phyloP scores from a whole-genome alignment of 176 grass and related monocot genomes.

The Neostapfia colusana region DNA sequence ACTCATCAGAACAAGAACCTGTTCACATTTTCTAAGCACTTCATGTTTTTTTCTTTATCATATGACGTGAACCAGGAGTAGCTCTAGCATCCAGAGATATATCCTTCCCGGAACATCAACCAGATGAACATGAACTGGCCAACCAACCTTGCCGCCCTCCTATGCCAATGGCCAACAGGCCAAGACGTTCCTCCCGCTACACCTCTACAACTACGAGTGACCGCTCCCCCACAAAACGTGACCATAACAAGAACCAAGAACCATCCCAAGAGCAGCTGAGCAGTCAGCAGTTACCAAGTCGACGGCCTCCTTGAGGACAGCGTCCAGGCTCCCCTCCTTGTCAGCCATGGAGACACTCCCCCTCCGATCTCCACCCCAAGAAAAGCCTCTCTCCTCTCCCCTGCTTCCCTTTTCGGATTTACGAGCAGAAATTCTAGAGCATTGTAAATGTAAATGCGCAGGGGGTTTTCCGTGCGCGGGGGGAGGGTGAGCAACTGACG shows the following conservation, averaged over 20 bases:
- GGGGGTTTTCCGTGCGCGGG: background rate
- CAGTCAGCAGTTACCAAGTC: slow-evolving; percentile 49
- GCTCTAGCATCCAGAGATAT: no score
- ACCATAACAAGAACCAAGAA: background rate
- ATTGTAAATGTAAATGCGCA: slow-evolving; percentile 8
- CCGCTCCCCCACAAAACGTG: background rate
- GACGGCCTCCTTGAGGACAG: slow-evolving; percentile 72
- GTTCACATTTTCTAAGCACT: background rate
- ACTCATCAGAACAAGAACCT: background rate
- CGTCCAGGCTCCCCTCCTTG: slow-evolving; percentile 58
- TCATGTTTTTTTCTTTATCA: background rate
- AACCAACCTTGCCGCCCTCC: no score
- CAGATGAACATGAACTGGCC: no score
- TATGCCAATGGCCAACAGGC: no score
- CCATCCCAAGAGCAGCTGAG: background rate
- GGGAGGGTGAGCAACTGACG: background rate
- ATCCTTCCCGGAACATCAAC: no score
- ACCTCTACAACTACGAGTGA: no score
- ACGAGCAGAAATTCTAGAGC: slow-evolving; percentile 3
- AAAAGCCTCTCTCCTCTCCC: background rate
- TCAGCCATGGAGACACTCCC: slow-evolving; percentile 47
- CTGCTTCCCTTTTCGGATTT: background rate
- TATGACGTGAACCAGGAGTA: background rate
- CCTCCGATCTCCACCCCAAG: slow-evolving; percentile 1
- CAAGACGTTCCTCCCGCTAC: no score